Evolutionary conservation across 2,329 filamentous ascomycete genomes (phyloP).

Genomic region (Cladophialophora carrionii): DNA sequence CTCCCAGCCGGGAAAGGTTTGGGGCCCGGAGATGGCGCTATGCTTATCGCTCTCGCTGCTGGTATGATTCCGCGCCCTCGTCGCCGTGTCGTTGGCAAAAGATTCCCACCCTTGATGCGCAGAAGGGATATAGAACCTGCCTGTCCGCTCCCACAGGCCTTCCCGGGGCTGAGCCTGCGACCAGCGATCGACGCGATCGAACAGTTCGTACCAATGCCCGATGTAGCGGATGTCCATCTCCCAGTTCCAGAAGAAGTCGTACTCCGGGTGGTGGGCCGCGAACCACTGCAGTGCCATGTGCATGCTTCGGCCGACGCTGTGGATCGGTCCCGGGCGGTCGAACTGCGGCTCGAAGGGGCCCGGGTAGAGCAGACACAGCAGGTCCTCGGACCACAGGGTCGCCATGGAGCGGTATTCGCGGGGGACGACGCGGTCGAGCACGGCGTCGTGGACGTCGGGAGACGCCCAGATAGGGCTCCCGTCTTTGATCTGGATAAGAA

Average conservation of each 20-base stretch:
- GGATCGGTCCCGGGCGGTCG: neutral
- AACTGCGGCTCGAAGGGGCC: conserved; percentile 8
- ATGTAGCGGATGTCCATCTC: conserved; percentile 5
- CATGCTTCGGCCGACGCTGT: conserved; percentile 6
- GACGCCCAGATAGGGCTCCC: conserved; percentile 6
- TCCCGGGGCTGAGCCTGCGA: neutral
- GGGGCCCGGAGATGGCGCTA: neutral
- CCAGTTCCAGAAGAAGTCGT: conserved; percentile 14
- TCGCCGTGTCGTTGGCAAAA: neutral
- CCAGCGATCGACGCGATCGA: conserved; percentile 1
- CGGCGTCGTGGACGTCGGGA: neutral
- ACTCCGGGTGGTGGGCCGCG: conserved; percentile 4
- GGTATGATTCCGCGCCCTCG: neutral
- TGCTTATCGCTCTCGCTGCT: neutral
- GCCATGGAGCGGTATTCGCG: neutral
- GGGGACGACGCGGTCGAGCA: conserved; percentile 1
- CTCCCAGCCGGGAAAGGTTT: neutral
- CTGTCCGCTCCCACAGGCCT: conserved; percentile 4
- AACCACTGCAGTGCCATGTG: conserved; percentile 10
- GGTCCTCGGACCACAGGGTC: conserved; percentile 6
- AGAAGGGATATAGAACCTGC: neutral
- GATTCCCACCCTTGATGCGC: neutral
- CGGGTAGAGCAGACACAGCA: conserved; percentile 1
- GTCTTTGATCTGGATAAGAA: conserved; percentile 9
- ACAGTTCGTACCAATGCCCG: conserved; percentile 11